A percentile compares a stretch with the other conserved stretches of the same genome.
Evolutionary conservation across 2,329 filamentous ascomycete genomes (phyloP).

Genomic region (Neonectria hederae): DNA sequence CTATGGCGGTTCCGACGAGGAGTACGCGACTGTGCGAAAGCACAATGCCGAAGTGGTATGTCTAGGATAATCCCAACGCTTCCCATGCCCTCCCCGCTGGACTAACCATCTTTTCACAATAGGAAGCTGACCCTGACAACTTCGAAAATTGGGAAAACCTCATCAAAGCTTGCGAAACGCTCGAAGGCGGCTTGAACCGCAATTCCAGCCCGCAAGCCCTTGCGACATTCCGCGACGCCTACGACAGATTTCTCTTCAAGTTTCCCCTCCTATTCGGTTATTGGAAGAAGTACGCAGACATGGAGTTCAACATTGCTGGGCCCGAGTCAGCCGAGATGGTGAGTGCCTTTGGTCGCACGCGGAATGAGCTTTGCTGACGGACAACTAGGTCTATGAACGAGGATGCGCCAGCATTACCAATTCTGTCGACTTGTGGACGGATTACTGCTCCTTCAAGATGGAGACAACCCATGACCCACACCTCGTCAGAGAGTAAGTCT

Average conservation of each 20-base stretch:
- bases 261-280: slow-evolving; percentile 97
- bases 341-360: slow-evolving; percentile 41
- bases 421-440: slow-evolving; percentile 96
- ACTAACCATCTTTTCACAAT: slow-evolving; percentile 35
- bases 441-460: slow-evolving; percentile 98
- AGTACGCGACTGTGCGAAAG: slow-evolving; percentile 83
- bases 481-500: slow-evolving; percentile 99
- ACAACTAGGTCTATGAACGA: slow-evolving; percentile 86
- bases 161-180: slow-evolving; percentile 80
- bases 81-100: slow-evolving; percentile 3
- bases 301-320: slow-evolving; percentile 96
- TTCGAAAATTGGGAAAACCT: slow-evolving; percentile 97
- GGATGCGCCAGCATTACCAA: slow-evolving; percentile 92
- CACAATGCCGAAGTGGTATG: slow-evolving; percentile 79
- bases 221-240: slow-evolving; percentile 83
- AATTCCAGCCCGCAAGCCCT: slow-evolving; percentile 97
- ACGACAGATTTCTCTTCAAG: slow-evolving; percentile 92
- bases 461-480: slow-evolving; percentile 95
- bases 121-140: slow-evolving; percentile 81
- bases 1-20: slow-evolving; percentile 80
- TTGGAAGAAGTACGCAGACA: slow-evolving; percentile 99
- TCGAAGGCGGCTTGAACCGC: slow-evolving; percentile 93
- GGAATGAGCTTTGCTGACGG: slow-evolving; percentile 22
- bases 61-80: slow-evolving; percentile 13
- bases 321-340: slow-evolving; percentile 98